These are phyloP conservation scores for Fusarium caatingaense DNA, from an alignment of 2,329 filamentous ascomycete genomes.

Conservation along the genomic window DNA sequence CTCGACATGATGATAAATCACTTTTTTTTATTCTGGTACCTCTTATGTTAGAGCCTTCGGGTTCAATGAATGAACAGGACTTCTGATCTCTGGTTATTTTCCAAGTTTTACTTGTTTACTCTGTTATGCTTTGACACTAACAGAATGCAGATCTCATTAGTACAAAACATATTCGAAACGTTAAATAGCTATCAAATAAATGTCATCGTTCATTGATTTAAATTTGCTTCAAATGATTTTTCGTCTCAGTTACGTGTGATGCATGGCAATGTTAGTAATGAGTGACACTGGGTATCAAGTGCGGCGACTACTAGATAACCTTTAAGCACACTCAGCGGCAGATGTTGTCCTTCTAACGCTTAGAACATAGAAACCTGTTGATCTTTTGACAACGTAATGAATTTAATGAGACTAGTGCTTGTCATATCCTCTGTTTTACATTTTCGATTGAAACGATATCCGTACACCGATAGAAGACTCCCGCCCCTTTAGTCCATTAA, in stretches of 20 bases:
- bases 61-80: constrained; percentile 86
- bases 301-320: not conserved
- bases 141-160: constrained; percentile 13
- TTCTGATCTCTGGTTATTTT: constrained; percentile 70
- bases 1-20: constrained; percentile 76
- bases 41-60: constrained; percentile 86
- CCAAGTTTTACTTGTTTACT: constrained; percentile 13
- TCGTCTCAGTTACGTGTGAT: not conserved
- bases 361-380: not conserved
- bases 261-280: not conserved
- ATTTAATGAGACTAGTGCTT: constrained; percentile 32
- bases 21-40: constrained; percentile 87
- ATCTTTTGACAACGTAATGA: not conserved
- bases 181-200: not conserved
- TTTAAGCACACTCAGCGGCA: not conserved
- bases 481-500: constrained; percentile 31
- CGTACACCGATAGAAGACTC: constrained; percentile 42
- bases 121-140: constrained; percentile 34
- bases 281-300: not conserved
- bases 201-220: not conserved
- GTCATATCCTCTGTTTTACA: constrained; percentile 47
- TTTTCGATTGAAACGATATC: constrained; percentile 42
- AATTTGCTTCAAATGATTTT: not conserved
- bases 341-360: not conserved
- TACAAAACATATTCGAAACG: too few species aligned